Conservation (phyloP, 139 green algal species). For the Chlamydomonas asymmetrica region DNA sequence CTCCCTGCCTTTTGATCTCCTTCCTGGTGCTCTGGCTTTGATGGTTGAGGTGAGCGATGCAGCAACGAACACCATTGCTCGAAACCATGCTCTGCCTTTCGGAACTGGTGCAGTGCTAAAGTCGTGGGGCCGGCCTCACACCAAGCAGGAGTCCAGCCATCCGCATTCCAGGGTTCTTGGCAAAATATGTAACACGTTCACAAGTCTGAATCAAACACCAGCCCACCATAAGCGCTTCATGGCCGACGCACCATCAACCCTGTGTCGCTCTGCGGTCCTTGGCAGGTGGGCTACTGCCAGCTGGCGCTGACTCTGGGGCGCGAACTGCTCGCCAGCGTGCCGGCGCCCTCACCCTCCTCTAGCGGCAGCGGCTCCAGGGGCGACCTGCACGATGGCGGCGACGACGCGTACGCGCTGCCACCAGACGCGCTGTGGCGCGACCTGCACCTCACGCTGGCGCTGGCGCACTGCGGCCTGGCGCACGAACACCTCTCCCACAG, state of each 20-base stretch:
- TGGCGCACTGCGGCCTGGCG: conserved; percentile 63
- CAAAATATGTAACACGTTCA: too few species aligned
- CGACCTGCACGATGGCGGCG: too few species aligned
- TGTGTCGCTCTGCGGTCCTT: neutral
- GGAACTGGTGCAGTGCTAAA: too few species aligned
- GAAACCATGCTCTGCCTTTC: too few species aligned
- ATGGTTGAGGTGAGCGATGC: conserved; percentile 70
- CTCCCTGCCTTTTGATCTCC: conserved; percentile 54
- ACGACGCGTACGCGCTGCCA: neutral
- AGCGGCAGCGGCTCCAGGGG: too few species aligned
- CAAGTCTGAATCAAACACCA: too few species aligned
- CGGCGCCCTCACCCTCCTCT: too few species aligned
- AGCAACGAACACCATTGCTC: too few species aligned
- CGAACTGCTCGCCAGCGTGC: conserved; percentile 20
- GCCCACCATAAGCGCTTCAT: too few species aligned
- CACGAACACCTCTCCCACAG: conserved; percentile 22
- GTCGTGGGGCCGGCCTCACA: too few species aligned
- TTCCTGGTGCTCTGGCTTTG: conserved; percentile 60
- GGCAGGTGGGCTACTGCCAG: conserved; percentile 21
- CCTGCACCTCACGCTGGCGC: conserved; percentile 56
- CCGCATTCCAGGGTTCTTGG: too few species aligned
- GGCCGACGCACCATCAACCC: neutral
- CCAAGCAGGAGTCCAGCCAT: too few species aligned
- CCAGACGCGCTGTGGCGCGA: conserved; percentile 29
- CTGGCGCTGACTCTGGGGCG: neutral